Percentiles rank a stretch among this genome's conserved stretches.
phyloP scores from a whole-genome alignment of 768 basidiomycete genomes.

The Termitomyces bulborhizus region DNA sequence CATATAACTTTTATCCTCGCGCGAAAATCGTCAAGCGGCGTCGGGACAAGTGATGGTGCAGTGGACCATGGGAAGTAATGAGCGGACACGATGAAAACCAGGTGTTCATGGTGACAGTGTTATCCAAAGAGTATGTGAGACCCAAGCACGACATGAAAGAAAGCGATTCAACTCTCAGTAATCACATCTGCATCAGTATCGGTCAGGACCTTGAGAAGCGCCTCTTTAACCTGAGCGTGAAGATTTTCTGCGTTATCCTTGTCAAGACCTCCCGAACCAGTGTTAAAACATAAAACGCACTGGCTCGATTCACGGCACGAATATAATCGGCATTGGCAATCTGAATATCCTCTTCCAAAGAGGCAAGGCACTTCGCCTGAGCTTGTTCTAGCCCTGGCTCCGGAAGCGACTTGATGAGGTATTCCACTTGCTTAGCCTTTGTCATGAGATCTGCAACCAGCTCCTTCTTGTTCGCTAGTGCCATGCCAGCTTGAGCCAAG shows the following conservation, averaged over 20 bases:
- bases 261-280: not conserved
- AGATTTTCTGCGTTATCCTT: constrained; percentile 39
- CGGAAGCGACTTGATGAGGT: constrained; percentile 74
- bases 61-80: not conserved
- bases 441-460: constrained; percentile 76
- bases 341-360: constrained; percentile 65
- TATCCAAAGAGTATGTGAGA: not conserved
- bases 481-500: not conserved
- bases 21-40: not conserved
- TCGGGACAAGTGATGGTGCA: not conserved
- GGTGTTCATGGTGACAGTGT: not conserved
- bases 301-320: constrained; percentile 66
- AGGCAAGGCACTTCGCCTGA: constrained; percentile 67
- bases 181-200: constrained; percentile 36
- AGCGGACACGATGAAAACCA: not conserved
- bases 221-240: constrained; percentile 53
- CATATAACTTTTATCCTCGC: not conserved
- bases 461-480: constrained; percentile 74
- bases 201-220: constrained; percentile 49
- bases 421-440: constrained; percentile 88
- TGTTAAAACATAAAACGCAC: constrained; percentile 36
- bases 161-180: constrained; percentile 11
- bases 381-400: constrained; percentile 73
- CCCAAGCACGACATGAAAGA: constrained; percentile 22
- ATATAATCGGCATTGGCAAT: constrained; percentile 72